Evolutionary conservation across 106 monocot species (phyloP), one percentile per base, ranked within the genome.

Genomic region (Posidonia australis): DNA sequence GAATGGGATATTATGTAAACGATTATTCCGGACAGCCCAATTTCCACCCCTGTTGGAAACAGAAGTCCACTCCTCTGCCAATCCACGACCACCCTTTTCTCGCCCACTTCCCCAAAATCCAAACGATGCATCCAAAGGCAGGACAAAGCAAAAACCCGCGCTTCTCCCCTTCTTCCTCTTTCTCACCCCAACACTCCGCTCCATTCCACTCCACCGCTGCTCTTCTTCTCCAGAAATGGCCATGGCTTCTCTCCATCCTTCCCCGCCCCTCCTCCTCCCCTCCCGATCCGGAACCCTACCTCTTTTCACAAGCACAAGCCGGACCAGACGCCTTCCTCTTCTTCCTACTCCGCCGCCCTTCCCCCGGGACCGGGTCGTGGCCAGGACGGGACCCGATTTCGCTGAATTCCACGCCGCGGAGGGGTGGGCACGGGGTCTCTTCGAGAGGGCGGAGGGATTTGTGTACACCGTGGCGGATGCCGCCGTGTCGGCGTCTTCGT

Each of bases 391-490:
- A 49, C 31, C 14, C 36, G 71, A 12, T 32, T 77, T 46, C 74
- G 26, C 76, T 1, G 82, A 77, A 5, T 64, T 80, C 30, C 73
- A 73, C 41, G 18, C 44, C 9, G 62, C 64, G 1, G 77, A 51
- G 46, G 75, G 46, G 12, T 60, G 60, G 43, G 66, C 68, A 12
- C 63, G 69, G 16, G 71, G 79, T 18, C 46, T 88, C 13, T 45
- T 81, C 36, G 76, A 20, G 31, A 77, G 79, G 28, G 62, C 66
- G 19, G 84, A 88, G 63, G 79, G 77, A n/a, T 41, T 77, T 9
- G 17, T 84, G 18, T 92, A 92, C 77, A 84, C 84, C 20, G 6
- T 92, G 45, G 92, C 92, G 13, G 92, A 92, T 57, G 83, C 86
- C 3, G 81, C 74, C 6, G 79, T 70, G 20, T 51, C 78, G 53